These are phyloP conservation scores for Acaromyces ingoldii DNA, from an alignment of 1,284 basidiomycete species.

Conservation along the genomic window DNA sequence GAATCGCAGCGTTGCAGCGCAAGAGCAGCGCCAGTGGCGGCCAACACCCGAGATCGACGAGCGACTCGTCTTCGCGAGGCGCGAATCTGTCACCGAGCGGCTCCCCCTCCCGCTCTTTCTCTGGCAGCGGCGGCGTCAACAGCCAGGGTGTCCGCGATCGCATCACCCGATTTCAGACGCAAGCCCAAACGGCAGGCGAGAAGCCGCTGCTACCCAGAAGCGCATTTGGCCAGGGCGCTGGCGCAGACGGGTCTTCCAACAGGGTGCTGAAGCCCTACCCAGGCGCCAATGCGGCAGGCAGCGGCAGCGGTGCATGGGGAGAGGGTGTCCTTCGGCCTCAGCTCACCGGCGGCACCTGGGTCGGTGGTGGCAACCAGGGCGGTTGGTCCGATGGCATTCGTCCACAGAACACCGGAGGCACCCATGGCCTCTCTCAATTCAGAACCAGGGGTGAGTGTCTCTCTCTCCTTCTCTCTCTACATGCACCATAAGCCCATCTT, in stretches of 20 bases:
- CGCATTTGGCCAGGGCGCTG: slow-evolving; percentile 38
- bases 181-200: slow-evolving; percentile 9
- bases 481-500: no score
- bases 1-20: slow-evolving; percentile 40
- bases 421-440: neutral
- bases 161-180: slow-evolving; percentile 38
- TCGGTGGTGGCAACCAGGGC: slow-evolving; percentile 25
- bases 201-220: slow-evolving; percentile 35
- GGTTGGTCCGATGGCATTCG: slow-evolving; percentile 29
- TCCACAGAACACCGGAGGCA: slow-evolving; percentile 36
- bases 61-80: neutral
- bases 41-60: neutral
- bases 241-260: slow-evolving; percentile 22
- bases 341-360: slow-evolving; percentile 41
- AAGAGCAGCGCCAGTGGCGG: slow-evolving; percentile 11
- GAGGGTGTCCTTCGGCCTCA: slow-evolving; percentile 39
- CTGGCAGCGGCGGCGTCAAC: neutral
- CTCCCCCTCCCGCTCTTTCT: neutral
- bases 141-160: slow-evolving; percentile 32
- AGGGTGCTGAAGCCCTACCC: slow-evolving; percentile 25
- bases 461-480: no score
- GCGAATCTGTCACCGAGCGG: neutral
- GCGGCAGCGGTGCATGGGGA: slow-evolving; percentile 33
- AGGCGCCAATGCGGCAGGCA: slow-evolving; percentile 17
- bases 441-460: neutral